Base-by-base conservation (phyloP, 2,329 filamentous ascomycete genomes). In the Leptodontidium sp. region DNA sequence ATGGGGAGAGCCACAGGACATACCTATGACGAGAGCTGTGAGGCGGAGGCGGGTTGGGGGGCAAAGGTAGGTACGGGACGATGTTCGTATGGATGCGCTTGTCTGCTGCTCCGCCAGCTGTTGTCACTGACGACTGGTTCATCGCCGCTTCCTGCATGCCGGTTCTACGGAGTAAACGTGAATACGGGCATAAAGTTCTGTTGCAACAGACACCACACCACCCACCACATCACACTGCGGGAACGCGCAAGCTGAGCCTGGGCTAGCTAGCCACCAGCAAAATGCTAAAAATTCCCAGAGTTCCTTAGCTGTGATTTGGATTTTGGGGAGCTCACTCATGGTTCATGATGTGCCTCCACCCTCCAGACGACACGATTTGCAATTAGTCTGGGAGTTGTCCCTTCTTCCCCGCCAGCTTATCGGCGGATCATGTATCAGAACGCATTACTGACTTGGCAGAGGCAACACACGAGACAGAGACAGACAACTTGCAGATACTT, bases 401-500 rank as follows among this genome's bases (percentile, higher is more conserved):
- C 14, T 58, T 17, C 7, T 58, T 26, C 58, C 65, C 38, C 58
- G 65, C 26, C 24, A 17, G 63, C 65, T 62, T 47, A 66, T 66
- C 59, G 53, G 4, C 58, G 67, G 67, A 69, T 66, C 67, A 29
- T 62, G 63, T 66, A 66, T 68, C 62, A 63, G 43, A 64, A 40
- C 38, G 26, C 47, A 35, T 53, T 53, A 47, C 64, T 65, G 40
- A 58, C 64, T 65, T 65, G 64, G 47, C 63, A 59, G 26, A 38
- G 6, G 55, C 40, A 61, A 47, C 24, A 61, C 58, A 61, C 43
- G 58, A 61, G 45, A 61, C 58, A 47, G 40, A 32, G 6, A 32
- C 29, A 32, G 29, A 32, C 6, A 32, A 61, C 24, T 32, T 24
- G 47, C n/a, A 26, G n/a, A 50, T 50, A 5, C 45, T 47, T 47